A percentile compares a stretch with the other conserved stretches of the same genome.
These are phyloP conservation scores for Phellopilus nigrolimitatus DNA, from an alignment of 1,284 basidiomycete genomes.

Conservation along the genomic window DNA sequence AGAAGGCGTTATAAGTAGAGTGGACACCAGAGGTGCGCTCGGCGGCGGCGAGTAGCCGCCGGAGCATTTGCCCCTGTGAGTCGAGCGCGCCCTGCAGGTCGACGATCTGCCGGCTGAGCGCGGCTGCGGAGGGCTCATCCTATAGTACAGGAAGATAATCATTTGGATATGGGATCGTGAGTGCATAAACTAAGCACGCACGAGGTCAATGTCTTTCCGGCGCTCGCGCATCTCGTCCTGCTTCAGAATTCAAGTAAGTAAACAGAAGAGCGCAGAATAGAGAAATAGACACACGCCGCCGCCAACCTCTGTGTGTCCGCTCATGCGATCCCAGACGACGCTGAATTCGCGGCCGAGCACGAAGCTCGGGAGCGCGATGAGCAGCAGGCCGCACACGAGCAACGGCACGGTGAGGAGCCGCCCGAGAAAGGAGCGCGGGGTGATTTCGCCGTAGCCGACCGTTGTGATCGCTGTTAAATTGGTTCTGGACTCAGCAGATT, in stretches of 20 bases:
- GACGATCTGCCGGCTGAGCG: constrained; percentile 1
- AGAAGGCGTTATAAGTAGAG: not conserved
- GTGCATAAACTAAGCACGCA: not conserved
- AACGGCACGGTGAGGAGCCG: constrained; percentile 80
- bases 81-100: constrained; percentile 13
- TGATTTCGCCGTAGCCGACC: constrained; percentile 85
- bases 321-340: constrained; percentile 81
- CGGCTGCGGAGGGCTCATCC: not conserved
- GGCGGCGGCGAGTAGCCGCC: not conserved
- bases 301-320: constrained; percentile 28
- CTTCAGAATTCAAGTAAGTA: too few species aligned
- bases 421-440: constrained; percentile 77
- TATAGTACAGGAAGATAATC: not conserved
- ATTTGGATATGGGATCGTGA: not conserved
- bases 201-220: not conserved
- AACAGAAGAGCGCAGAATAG: too few species aligned
- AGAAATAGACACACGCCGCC: not conserved
- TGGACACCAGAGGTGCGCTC: not conserved
- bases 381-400: constrained; percentile 77
- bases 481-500: too few species aligned
- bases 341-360: constrained; percentile 88
- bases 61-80: constrained; percentile 7
- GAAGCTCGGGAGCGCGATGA: constrained; percentile 85
- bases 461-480: constrained; percentile 79
- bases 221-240: not conserved